phyloP scores from a whole-genome alignment of 1,284 basidiomycete genomes.

The Dichomitus squalens region DNA sequence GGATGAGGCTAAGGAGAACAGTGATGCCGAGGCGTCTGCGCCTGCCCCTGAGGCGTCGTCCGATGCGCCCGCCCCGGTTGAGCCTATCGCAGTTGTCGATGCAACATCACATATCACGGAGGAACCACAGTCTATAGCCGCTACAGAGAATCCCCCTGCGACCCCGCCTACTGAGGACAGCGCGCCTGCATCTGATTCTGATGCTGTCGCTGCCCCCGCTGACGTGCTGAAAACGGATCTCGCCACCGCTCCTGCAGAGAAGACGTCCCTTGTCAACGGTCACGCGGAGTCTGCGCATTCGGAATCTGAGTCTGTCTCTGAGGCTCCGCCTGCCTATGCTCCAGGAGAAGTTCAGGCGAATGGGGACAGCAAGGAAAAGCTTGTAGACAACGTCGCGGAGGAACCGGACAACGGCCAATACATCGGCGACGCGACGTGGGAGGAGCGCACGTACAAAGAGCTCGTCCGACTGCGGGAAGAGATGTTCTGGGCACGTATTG shows the following conservation, averaged over 20 bases:
- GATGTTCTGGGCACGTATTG: conserved; percentile 88
- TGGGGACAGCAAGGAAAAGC: not conserved
- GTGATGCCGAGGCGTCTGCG: not conserved
- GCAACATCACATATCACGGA: not conserved
- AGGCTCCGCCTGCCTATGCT: not conserved
- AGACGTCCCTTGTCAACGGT: not conserved
- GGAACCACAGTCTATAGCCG: conserved; percentile 6
- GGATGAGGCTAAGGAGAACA: not conserved
- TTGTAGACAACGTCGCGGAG: conserved; percentile 3
- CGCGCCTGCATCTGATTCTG: not conserved
- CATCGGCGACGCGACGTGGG: conserved; percentile 78
- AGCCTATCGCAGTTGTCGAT: not conserved
- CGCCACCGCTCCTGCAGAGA: not conserved
- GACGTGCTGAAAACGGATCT: not conserved
- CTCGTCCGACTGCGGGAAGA: conserved; percentile 81
- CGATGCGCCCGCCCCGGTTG: not conserved
- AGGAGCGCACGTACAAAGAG: conserved; percentile 88
- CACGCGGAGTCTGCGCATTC: not conserved
- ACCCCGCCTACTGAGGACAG: not conserved
- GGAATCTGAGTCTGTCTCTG: not conserved
- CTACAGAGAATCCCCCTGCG: not conserved
- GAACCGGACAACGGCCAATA: conserved; percentile 24
- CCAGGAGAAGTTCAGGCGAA: not conserved
- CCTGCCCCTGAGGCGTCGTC: not conserved
- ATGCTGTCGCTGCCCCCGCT: not conserved